These are phyloP conservation scores for Gyrodon lividus DNA, from an alignment of 768 basidiomycete species.

Conservation along the genomic window DNA sequence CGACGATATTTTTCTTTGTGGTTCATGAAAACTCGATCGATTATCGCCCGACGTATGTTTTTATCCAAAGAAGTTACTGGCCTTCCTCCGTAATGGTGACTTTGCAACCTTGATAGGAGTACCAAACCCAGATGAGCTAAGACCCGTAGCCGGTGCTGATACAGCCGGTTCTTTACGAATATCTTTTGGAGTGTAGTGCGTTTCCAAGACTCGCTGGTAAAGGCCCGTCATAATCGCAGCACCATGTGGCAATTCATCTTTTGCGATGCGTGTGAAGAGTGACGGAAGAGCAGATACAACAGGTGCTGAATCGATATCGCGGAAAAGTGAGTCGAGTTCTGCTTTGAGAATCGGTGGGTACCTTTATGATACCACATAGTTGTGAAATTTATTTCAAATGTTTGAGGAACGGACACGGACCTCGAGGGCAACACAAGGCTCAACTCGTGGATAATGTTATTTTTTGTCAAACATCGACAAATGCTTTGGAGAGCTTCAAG, in stretches of 20 bases:
- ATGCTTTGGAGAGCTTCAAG: conserved; percentile 20
- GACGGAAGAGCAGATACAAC: conserved; percentile 1
- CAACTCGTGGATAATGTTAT: conserved; percentile 26
- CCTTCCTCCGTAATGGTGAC: no score
- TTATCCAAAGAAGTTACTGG: no score
- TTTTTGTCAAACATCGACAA: conserved; percentile 10
- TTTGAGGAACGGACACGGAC: conserved; percentile 7
- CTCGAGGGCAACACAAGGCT: conserved; percentile 26
- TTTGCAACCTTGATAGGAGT: no score
- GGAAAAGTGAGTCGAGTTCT: conserved; percentile 9
- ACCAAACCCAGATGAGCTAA: no score
- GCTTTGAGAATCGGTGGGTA: conserved; percentile 4
- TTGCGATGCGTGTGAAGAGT: conserved; percentile 4
- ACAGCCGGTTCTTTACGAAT: no score
- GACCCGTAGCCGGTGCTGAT: no score
- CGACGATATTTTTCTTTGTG: no score
- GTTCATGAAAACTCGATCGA: no score
- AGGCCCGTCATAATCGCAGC: conserved; percentile 7
- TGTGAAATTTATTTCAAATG: background rate
- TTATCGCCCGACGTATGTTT: no score
- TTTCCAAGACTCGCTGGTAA: conserved; percentile 2
- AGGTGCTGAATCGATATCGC: conserved; percentile 1
- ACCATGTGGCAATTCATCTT: conserved; percentile 9
- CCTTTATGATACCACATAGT: background rate
- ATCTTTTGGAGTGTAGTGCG: conserved; percentile 1